Evolutionary conservation across 805 yeast genomes (phyloP), one percentile per base, ranked within the genome.

Genomic region (Millerozyma miso): DNA sequence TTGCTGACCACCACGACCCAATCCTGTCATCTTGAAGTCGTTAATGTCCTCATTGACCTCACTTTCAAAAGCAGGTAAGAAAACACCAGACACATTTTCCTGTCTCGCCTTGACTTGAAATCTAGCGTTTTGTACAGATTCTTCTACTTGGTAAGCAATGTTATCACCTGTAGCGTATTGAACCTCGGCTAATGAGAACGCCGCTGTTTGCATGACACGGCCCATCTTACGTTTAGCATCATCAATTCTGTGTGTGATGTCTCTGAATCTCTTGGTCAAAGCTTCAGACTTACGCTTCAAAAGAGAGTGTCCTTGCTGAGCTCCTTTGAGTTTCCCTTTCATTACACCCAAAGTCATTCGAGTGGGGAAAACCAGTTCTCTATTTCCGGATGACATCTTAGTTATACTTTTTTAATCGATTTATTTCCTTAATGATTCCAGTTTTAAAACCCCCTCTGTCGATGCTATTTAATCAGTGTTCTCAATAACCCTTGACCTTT

Each of bases 1-100:
- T 63, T 91, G 98, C 67, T 91, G 98, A 50, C 99, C 98, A 67
- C 99, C 99, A 64, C 97, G 79, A 40, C 99, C 99, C 52, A 91
- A 75, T 54, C 99, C 99, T 4, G 98, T 91, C 80, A 91, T 74
- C 64, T 88, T 88, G 75, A 91, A 91, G 60, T 93, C 99, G 58
- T 91, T 91, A 61, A 88, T 86, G 8, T 81, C 80, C 49, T 86
- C 88, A 58, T 89, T 86, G 47, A 88, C 79, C 52, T 77, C 84
- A 19, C 90, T 80, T 56, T 90, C 97, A 54, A 91, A 93, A 47
- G 90, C 88, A 18, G 99, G 98, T 57, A 91, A 75, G 56, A 83
- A 81, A 32, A 91, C 99, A 68, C 99, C 99, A 49, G 95, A 83
- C 35, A 91, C 98, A 66, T 91, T 91, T 62, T 91, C 99, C 62